A percentile compares a stretch with the other conserved stretches of the same genome.
These are phyloP conservation scores for Rosa persica DNA, from an alignment of 306 rosid species.

Conservation along the genomic window DNA sequence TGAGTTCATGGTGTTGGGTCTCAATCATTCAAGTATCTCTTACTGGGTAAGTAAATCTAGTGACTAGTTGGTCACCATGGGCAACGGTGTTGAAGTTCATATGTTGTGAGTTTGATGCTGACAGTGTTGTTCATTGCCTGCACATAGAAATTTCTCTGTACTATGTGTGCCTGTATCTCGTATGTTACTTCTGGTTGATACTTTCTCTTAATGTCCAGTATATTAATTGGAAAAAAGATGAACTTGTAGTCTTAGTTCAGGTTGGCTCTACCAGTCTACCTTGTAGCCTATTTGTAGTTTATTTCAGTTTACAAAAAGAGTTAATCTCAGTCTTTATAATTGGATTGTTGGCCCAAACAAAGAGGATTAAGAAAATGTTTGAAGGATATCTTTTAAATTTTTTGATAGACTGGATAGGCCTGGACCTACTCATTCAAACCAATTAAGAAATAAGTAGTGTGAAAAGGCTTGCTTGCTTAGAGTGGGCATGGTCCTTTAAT, in stretches of 20 bases:
- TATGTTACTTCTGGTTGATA: not conserved
- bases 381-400: not conserved
- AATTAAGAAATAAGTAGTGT: not conserved
- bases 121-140: not conserved
- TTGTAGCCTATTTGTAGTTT: not conserved
- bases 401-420: not conserved
- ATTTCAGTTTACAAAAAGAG: not conserved
- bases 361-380: not conserved
- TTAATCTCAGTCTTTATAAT: not conserved
- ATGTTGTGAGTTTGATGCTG: not conserved
- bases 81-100: not conserved
- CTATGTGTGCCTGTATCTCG: not conserved
- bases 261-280: not conserved
- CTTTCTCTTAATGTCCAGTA: not conserved
- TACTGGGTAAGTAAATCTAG: not conserved
- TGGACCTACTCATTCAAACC: not conserved
- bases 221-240: not conserved
- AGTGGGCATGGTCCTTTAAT: not conserved
- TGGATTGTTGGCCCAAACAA: not conserved
- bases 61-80: not conserved
- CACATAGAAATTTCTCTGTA: not conserved
- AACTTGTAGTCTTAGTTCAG: not conserved
- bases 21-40: not conserved
- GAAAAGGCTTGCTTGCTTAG: not conserved
- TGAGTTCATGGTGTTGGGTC: not conserved